Evolutionary conservation across 2,329 filamentous ascomycete species (phyloP).

Genomic region (Epichloe coenophiala): DNA sequence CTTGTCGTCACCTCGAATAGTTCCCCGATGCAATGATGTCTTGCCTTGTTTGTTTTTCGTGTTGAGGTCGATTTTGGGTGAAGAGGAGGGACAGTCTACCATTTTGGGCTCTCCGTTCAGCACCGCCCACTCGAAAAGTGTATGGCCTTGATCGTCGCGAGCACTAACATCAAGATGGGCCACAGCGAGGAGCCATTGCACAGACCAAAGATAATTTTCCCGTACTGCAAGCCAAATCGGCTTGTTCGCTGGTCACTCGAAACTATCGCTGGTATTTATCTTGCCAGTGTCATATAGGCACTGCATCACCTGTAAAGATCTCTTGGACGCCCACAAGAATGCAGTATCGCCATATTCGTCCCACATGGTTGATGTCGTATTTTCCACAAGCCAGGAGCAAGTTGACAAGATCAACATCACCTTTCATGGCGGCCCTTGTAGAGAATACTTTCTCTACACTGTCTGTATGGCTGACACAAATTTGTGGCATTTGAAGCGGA

Average conservation of each 20-base stretch:
- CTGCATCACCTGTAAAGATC: neutral
- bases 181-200: neutral
- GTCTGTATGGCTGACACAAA: neutral
- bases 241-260: neutral
- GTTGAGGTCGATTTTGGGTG: neutral
- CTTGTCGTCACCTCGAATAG: too few relatives aligned
- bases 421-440: neutral
- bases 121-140: neutral
- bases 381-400: neutral
- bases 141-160: neutral
- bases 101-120: neutral
- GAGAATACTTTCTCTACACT: neutral
- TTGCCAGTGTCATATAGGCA: neutral
- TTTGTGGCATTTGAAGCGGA: neutral
- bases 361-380: neutral
- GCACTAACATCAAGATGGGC: neutral
- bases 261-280: too few relatives aligned
- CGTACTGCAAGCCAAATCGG: neutral
- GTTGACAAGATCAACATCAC: neutral
- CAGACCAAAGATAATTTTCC: neutral
- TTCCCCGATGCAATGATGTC: too few relatives aligned
- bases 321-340: neutral
- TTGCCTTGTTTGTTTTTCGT: too few relatives aligned
- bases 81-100: neutral
- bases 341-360: neutral